Evolutionary conservation across 345 rosid genomes (phyloP), one percentile per base, ranked within the genome.

Genomic region (Rubroshorea leprosula): DNA sequence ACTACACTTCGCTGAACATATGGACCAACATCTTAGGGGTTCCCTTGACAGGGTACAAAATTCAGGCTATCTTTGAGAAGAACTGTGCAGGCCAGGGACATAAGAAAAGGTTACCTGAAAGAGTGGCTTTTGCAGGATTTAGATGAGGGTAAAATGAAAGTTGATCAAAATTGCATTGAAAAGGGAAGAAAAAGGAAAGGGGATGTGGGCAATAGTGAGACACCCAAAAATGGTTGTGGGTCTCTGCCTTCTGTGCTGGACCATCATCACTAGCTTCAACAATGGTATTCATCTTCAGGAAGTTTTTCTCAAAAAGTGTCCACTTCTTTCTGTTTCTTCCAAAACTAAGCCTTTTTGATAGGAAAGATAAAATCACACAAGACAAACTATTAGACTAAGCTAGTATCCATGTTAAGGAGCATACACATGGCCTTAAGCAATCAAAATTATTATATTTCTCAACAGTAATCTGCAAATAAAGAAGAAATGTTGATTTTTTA

Each of bases 261-360:
- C n/a, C n/a, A n/a, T n/a, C n/a, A n/a, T n/a, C n/a, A n/a, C n/a
- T 46, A 45, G 46, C 41, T 27, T 19, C 54, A 47, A 51, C 52
- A 47, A 51, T 50, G 57, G 55, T 66, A 62, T 59, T 51, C 56
- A 52, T 63, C 64, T 60, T 66, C 62, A 62, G 54, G 27, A 64
- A 63, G 22, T 62, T 51, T 43, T 69, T 67, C 61, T 52, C 48
- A 57, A 52, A 75, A 79, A 67, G 66, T 62, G 43, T 31, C 76
- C 68, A 63, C 78, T 77, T 56, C 54, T 48, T 65, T 69, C 55
- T 72, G 68, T 69, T 72, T 68, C 51, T 64, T 72, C 43, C 57
- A 61, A 41, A 35, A 19, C 11, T 52, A 23, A 54, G 26, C 35
- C 24, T 6, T 60, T 44, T 13, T 51, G 5, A n/a, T 20, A 38